Base-by-base conservation (phyloP, 305 asterid genomes). In the Rubia balearica region DNA sequence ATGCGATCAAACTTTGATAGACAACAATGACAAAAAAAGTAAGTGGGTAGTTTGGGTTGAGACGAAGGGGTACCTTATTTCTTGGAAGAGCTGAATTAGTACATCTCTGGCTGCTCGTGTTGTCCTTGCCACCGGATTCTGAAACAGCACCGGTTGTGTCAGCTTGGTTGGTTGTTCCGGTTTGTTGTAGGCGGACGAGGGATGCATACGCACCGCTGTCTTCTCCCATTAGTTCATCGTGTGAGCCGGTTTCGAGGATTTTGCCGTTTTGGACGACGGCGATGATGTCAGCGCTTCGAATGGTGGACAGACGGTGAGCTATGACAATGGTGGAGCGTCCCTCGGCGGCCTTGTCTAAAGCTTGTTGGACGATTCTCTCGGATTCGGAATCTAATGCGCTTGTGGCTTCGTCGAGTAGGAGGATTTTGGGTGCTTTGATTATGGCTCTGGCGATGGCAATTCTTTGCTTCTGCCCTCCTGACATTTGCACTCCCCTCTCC, bases 391-490 rank as follows among this genome's bases (percentile, higher is more conserved):
- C 99, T 0, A 94, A 82, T 19, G 98, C 99, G 70, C 99, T 94
- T 0, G 99, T 94, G 71, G 99, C 98, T 81, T 94, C 99, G 38
- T 94, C 99, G 0, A 94, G 88, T 5, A 94, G 88, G 72, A 94
- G 96, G 30, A 94, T 85, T 76, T 85, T 86, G 2, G 98, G 99
- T 2, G 92, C 78, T 69, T 85, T 92, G 43, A 94, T 88, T 57
- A 86, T 76, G 56, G 99, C 99, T 77, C 97, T 85, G 4, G 99
- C 99, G 68, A 94, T 94, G 56, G 97, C 99, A 60, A 94, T 86
- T 72, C 98, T 86, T 74, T 94, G 99, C 72, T 91, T 94, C 56
- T 94, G 97, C 6, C 99, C 99, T 22, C 99, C 99, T 0, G 99
- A 94, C 85, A 94, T 75, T 49, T 94, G 99, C 53, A 88, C 86